Conservation (phyloP, 345 rosid genomes). For the Dipteronia dyeriana region DNA sequence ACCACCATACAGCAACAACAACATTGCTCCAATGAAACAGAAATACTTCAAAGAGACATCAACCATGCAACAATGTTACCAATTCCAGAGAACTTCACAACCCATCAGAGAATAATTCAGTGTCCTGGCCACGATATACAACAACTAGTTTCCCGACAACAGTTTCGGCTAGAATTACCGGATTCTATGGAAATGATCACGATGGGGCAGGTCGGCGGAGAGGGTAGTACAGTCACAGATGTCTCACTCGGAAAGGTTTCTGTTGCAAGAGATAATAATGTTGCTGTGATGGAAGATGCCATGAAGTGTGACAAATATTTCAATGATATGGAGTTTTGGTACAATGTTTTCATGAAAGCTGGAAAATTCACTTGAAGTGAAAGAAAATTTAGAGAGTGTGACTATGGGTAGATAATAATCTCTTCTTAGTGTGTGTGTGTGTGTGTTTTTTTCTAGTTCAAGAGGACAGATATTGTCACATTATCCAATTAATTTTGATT, state of each 20-base stretch:
- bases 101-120: conserved; percentile 3
- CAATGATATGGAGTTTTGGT: conserved; percentile 25
- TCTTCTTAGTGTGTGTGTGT: neutral
- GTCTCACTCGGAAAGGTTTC: neutral
- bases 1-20: neutral
- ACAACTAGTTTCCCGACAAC: neutral
- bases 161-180: neutral
- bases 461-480: neutral
- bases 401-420: neutral
- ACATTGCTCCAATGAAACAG: neutral
- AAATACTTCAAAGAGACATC: neutral
- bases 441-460: neutral
- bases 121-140: neutral
- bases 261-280: neutral
- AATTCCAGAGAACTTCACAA: neutral
- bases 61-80: neutral
- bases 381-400: neutral
- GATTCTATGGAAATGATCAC: neutral
- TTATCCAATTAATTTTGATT: neutral
- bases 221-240: neutral
- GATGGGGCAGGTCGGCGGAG: neutral
- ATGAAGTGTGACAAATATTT: neutral
- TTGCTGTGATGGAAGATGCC: conserved; percentile 3
- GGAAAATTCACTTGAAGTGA: conserved; percentile 19
- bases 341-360: conserved; percentile 19